Evolutionary conservation across 768 basidiomycete species (phyloP).

Genomic region (Xerocomellus intermedius): DNA sequence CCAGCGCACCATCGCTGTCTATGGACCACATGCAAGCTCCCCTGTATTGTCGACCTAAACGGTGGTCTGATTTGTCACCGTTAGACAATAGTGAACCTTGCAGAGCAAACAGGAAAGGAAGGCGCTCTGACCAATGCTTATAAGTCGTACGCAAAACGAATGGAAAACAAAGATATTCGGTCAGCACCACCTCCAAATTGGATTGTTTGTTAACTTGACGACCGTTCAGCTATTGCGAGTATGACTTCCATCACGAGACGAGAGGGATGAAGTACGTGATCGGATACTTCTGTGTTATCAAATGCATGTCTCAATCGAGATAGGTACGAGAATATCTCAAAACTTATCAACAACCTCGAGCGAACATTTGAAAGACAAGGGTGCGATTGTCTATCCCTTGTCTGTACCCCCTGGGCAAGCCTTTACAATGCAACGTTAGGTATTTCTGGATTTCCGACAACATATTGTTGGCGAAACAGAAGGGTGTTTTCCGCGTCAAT

Average conservation of each 20-base stretch:
- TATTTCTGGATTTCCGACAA: slow-evolving; percentile 82
- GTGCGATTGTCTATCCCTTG: slow-evolving; percentile 35
- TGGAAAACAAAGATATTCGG: slow-evolving; percentile 55
- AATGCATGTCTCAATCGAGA: slow-evolving; percentile 3
- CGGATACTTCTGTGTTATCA: neutral
- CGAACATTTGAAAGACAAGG: slow-evolving; percentile 79
- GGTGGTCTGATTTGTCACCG: slow-evolving; percentile 1
- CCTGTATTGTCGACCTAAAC: slow-evolving; percentile 1
- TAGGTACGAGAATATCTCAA: slow-evolving; percentile 89
- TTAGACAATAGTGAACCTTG: slow-evolving; percentile 83
- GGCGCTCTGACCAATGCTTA: slow-evolving; percentile 76
- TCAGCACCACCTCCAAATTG: slow-evolving; percentile 32
- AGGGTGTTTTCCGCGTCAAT: slow-evolving; percentile 85
- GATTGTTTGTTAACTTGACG: neutral
- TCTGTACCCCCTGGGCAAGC: neutral
- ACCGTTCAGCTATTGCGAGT: slow-evolving; percentile 63
- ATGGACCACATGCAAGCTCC: slow-evolving; percentile 72
- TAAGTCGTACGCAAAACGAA: slow-evolving; percentile 59
- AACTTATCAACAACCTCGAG: slow-evolving; percentile 68
- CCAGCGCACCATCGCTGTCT: slow-evolving; percentile 55
- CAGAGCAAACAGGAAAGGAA: slow-evolving; percentile 91
- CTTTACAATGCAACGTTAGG: slow-evolving; percentile 35
- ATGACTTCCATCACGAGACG: slow-evolving; percentile 93
- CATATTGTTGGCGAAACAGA: slow-evolving; percentile 72
- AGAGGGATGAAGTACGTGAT: slow-evolving; percentile 84